These are phyloP conservation scores for Nicotiana rustica DNA, from an alignment of 305 asterid genomes.

Conservation along the genomic window DNA sequence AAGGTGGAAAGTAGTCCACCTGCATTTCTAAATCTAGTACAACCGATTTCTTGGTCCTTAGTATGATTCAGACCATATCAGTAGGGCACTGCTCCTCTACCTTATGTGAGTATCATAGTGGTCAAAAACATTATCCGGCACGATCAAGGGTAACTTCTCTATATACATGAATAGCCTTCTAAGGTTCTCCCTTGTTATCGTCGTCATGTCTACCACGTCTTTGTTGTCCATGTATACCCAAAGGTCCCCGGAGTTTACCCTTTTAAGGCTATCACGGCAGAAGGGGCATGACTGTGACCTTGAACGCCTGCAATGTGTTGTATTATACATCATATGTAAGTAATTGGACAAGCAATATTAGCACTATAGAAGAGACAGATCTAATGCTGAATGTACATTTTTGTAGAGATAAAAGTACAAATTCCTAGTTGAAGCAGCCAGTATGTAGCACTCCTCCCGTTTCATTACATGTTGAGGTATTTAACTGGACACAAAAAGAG, in stretches of 20 bases:
- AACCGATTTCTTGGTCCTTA: conserved; percentile 31
- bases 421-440: not conserved
- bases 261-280: conserved; percentile 90
- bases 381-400: not conserved
- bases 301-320: conserved; percentile 63
- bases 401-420: conserved; percentile 13
- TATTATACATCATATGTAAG: not conserved
- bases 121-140: conserved; percentile 78
- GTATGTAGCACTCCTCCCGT: not conserved
- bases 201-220: conserved; percentile 69
- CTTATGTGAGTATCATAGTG: conserved; percentile 78
- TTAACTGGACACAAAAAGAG: not conserved
- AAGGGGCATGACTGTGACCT: conserved; percentile 96
- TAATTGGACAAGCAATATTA: not conserved
- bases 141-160: conserved; percentile 79
- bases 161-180: conserved; percentile 85
- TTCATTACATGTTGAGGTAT: not conserved
- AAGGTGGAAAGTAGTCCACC: conserved; percentile 28
- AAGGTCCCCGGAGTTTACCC: conserved; percentile 81
- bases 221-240: conserved; percentile 81
- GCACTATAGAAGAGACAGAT: not conserved
- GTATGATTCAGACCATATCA: not conserved
- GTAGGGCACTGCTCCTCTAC: conserved; percentile 39
- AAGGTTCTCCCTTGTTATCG: conserved; percentile 79
- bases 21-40: conserved; percentile 33